Conservation (phyloP, 1,284 basidiomycete genomes). For the Rhodotorula sp. region DNA sequence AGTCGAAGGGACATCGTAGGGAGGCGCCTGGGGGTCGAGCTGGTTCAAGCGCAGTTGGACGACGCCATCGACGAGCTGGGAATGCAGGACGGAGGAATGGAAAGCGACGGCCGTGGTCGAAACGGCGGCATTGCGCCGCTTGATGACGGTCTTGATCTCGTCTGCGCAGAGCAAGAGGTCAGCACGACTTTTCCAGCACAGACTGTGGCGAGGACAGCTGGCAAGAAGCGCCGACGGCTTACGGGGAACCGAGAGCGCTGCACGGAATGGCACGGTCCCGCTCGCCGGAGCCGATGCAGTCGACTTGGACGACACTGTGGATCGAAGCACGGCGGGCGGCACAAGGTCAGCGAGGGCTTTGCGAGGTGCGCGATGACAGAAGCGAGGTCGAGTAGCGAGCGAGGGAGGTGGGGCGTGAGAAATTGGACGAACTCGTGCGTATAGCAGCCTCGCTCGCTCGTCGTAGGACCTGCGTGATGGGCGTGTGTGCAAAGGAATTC, state of each 20-base stretch:
- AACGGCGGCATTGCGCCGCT: conserved; percentile 23
- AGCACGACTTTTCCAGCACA: not conserved
- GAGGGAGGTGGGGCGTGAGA: not conserved
- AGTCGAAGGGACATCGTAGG: conserved; percentile 25
- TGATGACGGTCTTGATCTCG: conserved; percentile 33
- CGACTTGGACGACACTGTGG: conserved; percentile 15
- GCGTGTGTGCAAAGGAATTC: not conserved
- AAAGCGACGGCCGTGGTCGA: conserved; percentile 32
- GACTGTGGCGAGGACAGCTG: not conserved
- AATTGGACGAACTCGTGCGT: conserved; percentile 15
- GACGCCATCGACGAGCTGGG: conserved; percentile 29
- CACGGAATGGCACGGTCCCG: conserved; percentile 23
- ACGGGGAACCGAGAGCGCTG: conserved; percentile 24
- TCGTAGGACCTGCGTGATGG: not conserved
- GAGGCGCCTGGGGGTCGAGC: conserved; percentile 27
- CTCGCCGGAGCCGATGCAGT: not conserved
- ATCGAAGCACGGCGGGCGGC: not conserved
- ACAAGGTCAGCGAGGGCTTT: too few species aligned
- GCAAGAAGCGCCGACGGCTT: not conserved
- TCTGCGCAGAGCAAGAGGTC: conserved; percentile 2
- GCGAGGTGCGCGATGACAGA: too few species aligned
- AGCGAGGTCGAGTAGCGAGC: not conserved
- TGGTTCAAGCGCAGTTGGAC: conserved; percentile 32
- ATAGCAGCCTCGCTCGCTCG: not conserved
- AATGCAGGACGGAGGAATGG: conserved; percentile 33